Evolutionary conservation across 164 flowering plant genomes (phyloP).

Genomic region (Stephania japonica): DNA sequence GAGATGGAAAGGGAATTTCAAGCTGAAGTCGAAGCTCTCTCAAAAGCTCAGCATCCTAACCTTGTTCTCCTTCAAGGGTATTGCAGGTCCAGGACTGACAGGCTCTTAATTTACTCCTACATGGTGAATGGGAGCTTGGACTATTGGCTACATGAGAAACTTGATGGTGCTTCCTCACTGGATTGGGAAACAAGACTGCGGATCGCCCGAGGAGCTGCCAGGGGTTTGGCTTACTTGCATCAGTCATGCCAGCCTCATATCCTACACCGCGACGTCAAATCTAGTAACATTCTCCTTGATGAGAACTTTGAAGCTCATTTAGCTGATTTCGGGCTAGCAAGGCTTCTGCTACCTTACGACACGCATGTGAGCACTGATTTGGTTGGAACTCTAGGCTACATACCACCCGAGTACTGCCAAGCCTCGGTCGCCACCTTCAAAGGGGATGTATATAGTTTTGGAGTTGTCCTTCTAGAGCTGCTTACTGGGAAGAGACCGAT

Average conservation of each 20-base stretch:
- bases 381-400: constrained; percentile 82
- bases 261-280: constrained; percentile 73
- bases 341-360: constrained; percentile 58
- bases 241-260: constrained; percentile 68
- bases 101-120: constrained; percentile 63
- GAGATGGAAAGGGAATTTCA: constrained; percentile 76
- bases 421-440: constrained; percentile 65
- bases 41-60: constrained; percentile 70
- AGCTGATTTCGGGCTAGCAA: constrained; percentile 87
- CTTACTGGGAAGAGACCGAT: constrained; percentile 76
- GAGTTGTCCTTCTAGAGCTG: constrained; percentile 83
- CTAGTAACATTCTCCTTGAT: constrained; percentile 79
- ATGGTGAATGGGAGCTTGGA: constrained; percentile 91
- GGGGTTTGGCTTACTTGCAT: constrained; percentile 73
- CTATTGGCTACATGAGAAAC: constrained; percentile 77
- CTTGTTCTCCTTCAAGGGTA: constrained; percentile 73
- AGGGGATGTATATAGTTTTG: constrained; percentile 86
- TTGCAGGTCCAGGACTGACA: constrained; percentile 45
- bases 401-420: constrained; percentile 83
- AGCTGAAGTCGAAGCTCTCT: constrained; percentile 75
- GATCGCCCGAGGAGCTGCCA: constrained; percentile 65
- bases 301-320: constrained; percentile 68
- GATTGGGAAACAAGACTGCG: constrained; percentile 62
- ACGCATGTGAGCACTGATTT: constrained; percentile 83
- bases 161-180: constrained; percentile 47